Percentiles rank a stretch among this genome's conserved stretches.
Evolutionary conservation across 495 filamentous ascomycete genomes (phyloP).

Genomic region (Penicillium soppii): DNA sequence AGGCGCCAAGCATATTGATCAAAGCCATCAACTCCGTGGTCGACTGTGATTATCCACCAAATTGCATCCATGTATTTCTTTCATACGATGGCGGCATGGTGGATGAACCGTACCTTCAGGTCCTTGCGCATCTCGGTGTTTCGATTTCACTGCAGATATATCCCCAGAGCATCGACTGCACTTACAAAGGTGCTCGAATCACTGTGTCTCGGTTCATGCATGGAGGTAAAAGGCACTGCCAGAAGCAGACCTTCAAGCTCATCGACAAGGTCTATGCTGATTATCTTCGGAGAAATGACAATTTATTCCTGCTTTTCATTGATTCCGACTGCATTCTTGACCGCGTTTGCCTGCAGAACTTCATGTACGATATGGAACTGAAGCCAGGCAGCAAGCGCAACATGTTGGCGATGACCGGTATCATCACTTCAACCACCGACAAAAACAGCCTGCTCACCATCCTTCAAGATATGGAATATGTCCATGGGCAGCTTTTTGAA

Average conservation of each 20-base stretch:
- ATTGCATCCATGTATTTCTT: slow-evolving; percentile 93
- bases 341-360: slow-evolving; percentile 90
- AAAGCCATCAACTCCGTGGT: slow-evolving; percentile 91
- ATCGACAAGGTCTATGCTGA: slow-evolving; percentile 92
- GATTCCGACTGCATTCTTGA: slow-evolving; percentile 98
- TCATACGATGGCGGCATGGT: slow-evolving; percentile 91
- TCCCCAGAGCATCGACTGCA: slow-evolving; percentile 87
- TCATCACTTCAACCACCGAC: slow-evolving; percentile 91
- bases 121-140: slow-evolving; percentile 84
- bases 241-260: slow-evolving; percentile 91
- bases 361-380: slow-evolving; percentile 98
- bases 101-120: slow-evolving; percentile 85
- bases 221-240: slow-evolving; percentile 90
- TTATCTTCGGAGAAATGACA: slow-evolving; percentile 85
- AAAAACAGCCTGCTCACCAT: slow-evolving; percentile 89
- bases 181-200: slow-evolving; percentile 77
- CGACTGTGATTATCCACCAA: slow-evolving; percentile 89
- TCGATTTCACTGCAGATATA: slow-evolving; percentile 74
- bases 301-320: slow-evolving; percentile 95
- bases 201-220: slow-evolving; percentile 93
- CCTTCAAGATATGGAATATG: slow-evolving; percentile 97
- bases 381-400: slow-evolving; percentile 90
- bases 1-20: slow-evolving; percentile 80
- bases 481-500: slow-evolving; percentile 96
- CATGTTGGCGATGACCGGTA: slow-evolving; percentile 98